phyloP scores from a whole-genome alignment of 2,329 filamentous ascomycete species.

The Colletotrichum sidae region DNA sequence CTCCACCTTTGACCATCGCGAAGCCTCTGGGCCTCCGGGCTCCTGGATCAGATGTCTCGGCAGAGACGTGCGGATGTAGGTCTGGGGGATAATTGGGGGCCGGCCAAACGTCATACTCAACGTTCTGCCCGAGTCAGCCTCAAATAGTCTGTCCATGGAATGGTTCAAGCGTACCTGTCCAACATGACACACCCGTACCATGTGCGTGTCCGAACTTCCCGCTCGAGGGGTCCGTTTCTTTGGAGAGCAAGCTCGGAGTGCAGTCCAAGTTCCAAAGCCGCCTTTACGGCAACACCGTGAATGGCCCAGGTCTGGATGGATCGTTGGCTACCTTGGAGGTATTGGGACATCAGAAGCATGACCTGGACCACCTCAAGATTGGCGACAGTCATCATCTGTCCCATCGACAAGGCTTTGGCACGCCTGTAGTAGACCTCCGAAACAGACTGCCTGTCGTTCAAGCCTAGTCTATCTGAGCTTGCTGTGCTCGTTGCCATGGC shows the following conservation, averaged over 20 bases:
- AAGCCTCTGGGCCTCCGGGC: background rate
- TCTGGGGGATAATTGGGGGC: constrained; percentile 57
- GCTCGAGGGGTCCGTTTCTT: constrained; percentile 52
- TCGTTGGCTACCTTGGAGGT: constrained; percentile 65
- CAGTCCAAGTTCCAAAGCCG: constrained; percentile 62
- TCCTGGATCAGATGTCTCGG: constrained; percentile 43
- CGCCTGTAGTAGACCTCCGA: constrained; percentile 59
- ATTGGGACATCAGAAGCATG: constrained; percentile 61
- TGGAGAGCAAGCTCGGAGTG: constrained; percentile 55
- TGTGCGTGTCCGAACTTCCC: constrained; percentile 59
- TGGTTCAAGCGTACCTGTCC: constrained; percentile 49
- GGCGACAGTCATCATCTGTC: constrained; percentile 52
- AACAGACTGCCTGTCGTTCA: constrained; percentile 49
- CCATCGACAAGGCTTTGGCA: constrained; percentile 56
- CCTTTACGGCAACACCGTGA: constrained; percentile 63
- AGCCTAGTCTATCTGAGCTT: constrained; percentile 43
- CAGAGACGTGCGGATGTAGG: constrained; percentile 51
- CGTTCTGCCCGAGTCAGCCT: constrained; percentile 43
- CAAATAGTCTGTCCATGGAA: background rate
- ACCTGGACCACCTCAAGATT: constrained; percentile 63
- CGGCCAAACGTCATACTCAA: constrained; percentile 65
- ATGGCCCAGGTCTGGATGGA: constrained; percentile 65
- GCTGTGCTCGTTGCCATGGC: constrained; percentile 57
- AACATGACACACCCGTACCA: constrained; percentile 63
- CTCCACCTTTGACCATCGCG: constrained; percentile 28